Evolutionary conservation across 495 filamentous ascomycete species (phyloP).

Genomic region (Choiromyces venosus): DNA sequence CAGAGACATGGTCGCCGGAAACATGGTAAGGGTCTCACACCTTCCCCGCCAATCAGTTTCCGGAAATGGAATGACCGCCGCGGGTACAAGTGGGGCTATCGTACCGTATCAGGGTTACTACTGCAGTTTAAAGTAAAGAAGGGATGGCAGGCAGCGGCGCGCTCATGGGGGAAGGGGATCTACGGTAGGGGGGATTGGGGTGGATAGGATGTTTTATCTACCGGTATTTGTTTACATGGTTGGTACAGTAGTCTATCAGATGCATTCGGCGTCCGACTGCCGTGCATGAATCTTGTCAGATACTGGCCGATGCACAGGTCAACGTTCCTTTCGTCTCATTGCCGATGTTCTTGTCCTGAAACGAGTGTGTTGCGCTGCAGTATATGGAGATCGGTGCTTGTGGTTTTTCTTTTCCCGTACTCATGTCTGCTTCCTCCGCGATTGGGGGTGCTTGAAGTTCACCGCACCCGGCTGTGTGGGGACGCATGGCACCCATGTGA

Average conservation of each 20-base stretch:
- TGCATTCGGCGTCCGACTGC: neutral
- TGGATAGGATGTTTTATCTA: neutral
- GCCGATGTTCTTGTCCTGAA: neutral
- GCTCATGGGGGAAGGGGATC: neutral
- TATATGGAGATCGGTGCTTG: neutral
- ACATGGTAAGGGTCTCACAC: neutral
- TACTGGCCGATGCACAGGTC: neutral
- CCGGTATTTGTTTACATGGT: neutral
- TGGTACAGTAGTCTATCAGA: neutral
- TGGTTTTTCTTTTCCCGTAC: neutral
- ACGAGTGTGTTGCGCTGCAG: neutral
- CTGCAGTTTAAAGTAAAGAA: neutral
- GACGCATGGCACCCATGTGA: neutral
- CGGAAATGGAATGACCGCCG: neutral
- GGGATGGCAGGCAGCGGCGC: neutral
- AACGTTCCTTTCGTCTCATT: neutral
- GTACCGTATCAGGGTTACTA: neutral
- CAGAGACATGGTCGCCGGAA: neutral
- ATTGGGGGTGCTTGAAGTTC: neutral
- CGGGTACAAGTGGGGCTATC: neutral
- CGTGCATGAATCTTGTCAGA: neutral
- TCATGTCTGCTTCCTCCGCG: neutral
- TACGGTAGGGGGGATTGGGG: neutral
- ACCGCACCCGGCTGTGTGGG: neutral
- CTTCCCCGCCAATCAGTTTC: neutral